Evolutionary conservation across 106 monocot genomes (phyloP), one percentile per base, ranked within the genome.

Genomic region (Amphibolis antarctica): DNA sequence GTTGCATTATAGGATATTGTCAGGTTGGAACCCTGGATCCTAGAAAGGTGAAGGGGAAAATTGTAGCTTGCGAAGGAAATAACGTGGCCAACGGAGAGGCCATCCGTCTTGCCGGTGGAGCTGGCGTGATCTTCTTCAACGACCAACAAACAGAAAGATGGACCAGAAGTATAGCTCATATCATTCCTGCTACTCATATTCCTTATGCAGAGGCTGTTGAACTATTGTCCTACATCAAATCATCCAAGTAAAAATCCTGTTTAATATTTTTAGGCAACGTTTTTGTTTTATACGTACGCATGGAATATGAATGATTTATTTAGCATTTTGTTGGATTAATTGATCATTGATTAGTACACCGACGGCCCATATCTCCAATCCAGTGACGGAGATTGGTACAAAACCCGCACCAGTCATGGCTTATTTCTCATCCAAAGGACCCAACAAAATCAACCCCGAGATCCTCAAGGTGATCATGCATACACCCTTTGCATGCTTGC

Each of bases 371-470:
- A 88, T 92, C 72, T 64, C 74, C 12, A 19, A 44, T 10, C 66
- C 64, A 4, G 60, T 6, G 46, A 79, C 81, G 18, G 24, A 20
- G 29, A 6, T 69, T 10, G 75, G 72, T 0, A 13, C 65, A 0
- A 80, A 82, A 55, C 84, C 78, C 0, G 66, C 83, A 5, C 92
- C 87, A 3, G 15, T n/a, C 5, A 71, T 92, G 72, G 75, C 87
- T 0, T 23, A 10, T 4, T 92, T 88, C 82, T 84, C 87, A 53
- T 87, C 87, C 42, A 55, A 55, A 29, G 92, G 92, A 17, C 92
- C 92, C 24, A 77, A 59, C 55, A 1, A 45, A 9, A 23, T 82
- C 25, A 60, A 63, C 5, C 84, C 81, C 11, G 65, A 82, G 66
- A 67, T 92, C 15, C 67, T 92, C 15, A 92, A 92, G 86, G 83